Conservation (phyloP, 2,329 filamentous ascomycete species). For the Diaporthe longicolla region DNA sequence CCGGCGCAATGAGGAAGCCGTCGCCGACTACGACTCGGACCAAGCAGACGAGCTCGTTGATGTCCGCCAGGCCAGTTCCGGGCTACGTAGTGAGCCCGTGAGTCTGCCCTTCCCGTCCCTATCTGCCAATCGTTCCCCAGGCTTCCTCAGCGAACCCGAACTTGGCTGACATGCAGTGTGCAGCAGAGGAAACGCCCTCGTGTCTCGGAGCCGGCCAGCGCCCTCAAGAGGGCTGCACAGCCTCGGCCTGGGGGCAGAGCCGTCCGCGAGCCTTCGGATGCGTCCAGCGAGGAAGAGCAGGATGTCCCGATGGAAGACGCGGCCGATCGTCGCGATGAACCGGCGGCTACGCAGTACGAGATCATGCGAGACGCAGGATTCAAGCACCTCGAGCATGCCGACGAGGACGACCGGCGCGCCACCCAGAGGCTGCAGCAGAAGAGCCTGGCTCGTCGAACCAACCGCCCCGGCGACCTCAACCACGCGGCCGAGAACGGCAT, state of each 20-base stretch:
- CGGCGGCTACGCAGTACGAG: slow-evolving; percentile 73
- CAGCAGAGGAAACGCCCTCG: slow-evolving; percentile 58
- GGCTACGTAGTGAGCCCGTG: slow-evolving; percentile 57
- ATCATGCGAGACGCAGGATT: slow-evolving; percentile 72
- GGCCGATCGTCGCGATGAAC: slow-evolving; percentile 47
- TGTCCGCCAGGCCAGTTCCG: slow-evolving; percentile 58
- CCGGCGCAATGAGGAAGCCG: slow-evolving; percentile 52
- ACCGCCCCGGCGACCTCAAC: slow-evolving; percentile 69
- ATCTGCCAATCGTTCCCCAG: background rate
- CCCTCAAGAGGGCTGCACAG: slow-evolving; percentile 52
- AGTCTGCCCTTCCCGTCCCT: slow-evolving; percentile 43
- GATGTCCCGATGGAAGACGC: slow-evolving; percentile 47
- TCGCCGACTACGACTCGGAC: slow-evolving; percentile 50
- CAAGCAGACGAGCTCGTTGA: slow-evolving; percentile 53
- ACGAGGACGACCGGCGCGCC: slow-evolving; percentile 73
- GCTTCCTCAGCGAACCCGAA: background rate
- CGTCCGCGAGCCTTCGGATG: slow-evolving; percentile 41
- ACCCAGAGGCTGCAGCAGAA: slow-evolving; percentile 69
- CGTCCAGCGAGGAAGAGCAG: slow-evolving; percentile 48
- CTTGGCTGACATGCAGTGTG: slow-evolving; percentile 42
- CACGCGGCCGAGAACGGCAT: slow-evolving; percentile 86
- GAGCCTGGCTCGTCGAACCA: slow-evolving; percentile 53
- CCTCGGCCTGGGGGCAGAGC: slow-evolving; percentile 44
- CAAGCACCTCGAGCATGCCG: slow-evolving; percentile 68
- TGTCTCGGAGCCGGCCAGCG: slow-evolving; percentile 48